phyloP scores from a whole-genome alignment of 345 rosid species.

The Eucalyptus tenuipes region DNA sequence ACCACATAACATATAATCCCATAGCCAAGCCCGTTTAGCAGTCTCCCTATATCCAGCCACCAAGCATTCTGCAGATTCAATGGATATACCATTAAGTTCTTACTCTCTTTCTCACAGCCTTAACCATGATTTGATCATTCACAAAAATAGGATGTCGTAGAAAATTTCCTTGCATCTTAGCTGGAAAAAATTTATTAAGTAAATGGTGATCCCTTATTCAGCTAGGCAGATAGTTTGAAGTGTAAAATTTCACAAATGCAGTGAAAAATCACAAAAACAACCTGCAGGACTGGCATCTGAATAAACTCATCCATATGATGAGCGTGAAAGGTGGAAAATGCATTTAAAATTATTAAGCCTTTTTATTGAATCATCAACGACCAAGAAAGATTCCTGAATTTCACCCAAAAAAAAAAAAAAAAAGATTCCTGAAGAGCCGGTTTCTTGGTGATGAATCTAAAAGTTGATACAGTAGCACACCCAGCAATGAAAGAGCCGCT shows the following conservation, averaged over 20 bases:
- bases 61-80: slow-evolving; percentile 3
- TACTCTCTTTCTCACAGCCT: not conserved
- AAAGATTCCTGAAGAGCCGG: not conserved
- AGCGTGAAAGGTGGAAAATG: not conserved
- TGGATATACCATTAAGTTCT: not conserved
- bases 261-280: not conserved
- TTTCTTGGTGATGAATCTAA: not conserved
- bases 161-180: not conserved
- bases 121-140: not conserved
- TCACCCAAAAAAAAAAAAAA: too few relatives aligned
- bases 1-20: slow-evolving; percentile 18
- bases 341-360: not conserved
- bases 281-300: not conserved
- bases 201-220: not conserved
- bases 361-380: not conserved
- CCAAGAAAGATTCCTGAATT: not conserved
- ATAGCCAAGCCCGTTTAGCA: slow-evolving; percentile 8
- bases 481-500: slow-evolving; percentile 10
- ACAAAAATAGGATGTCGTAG: not conserved
- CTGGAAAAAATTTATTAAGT: not conserved
- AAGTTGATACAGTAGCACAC: not conserved
- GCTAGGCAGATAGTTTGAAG: not conserved
- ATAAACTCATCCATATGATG: not conserved
- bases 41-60: slow-evolving; percentile 2
- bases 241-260: not conserved